Evolutionary conservation across 2,329 filamentous ascomycete species (phyloP), one percentile per base, ranked within the genome.

Genomic region (Chaetomiaceae sp.): DNA sequence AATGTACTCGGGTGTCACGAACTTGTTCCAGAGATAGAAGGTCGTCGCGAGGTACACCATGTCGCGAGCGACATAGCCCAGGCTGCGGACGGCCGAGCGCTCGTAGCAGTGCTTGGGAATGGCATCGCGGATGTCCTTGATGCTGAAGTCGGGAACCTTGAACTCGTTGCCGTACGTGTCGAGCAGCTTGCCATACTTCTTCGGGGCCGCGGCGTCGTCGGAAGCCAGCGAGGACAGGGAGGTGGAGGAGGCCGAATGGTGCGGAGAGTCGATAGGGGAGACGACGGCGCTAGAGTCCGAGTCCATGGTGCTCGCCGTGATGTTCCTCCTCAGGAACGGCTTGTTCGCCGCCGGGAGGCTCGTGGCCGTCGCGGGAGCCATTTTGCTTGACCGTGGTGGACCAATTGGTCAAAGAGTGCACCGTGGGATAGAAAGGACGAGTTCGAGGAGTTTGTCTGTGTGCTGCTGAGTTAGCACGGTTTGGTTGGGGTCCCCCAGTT

Each of bases 21-120:
- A 96, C 73, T 81, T 91, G 82, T 97, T 80, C 81, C 88, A 95
- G 71, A 94, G 69, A 73, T 85, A 86, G 74, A 97, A 97, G 62
- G 88, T 91, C 67, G 78, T 74, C 40, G 79, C 85, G 33, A 97
- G 76, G 63, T 79, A 82, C 61, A 76, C 71, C 41, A 95, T 69
- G 72, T 99, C 94, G 58, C 92, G 85, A 66, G 84, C 80, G 64
- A 97, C 91, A 73, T 97, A 97, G 66, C 69, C 74, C 68, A 96
- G 77, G 61, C 91, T 87, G 61, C 75, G 83, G 60, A 82, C 69
- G 57, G 82, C 88, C 42, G 89, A 95, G 57, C 94, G 87, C 77
- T 96, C 80, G 72, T 87, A 97, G 81, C 94, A 99, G 80, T 96
- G 94, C 73, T 91, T 90, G 60, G 94, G 94, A 63, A 99, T 99